phyloP scores from a whole-genome alignment of 2,329 filamentous ascomycete species.

The Podosphaera xanthii region DNA sequence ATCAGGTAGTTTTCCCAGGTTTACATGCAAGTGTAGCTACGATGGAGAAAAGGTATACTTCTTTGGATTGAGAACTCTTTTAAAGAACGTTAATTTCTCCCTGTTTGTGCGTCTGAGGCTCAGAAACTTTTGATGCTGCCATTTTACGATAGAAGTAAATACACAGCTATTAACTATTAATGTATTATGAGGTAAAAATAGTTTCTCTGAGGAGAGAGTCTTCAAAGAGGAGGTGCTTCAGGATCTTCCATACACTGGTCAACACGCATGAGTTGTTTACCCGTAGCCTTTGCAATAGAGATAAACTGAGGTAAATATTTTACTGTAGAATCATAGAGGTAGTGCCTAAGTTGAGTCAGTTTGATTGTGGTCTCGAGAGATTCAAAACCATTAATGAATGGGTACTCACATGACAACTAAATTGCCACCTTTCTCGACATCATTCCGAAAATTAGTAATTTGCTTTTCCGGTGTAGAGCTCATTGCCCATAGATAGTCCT shows the following conservation, averaged over 20 bases:
- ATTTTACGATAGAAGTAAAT: too few relatives aligned
- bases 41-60: too few relatives aligned
- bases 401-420: conserved; percentile 27
- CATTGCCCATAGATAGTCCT: conserved; percentile 47
- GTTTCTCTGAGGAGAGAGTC: conserved; percentile 29
- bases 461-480: conserved; percentile 40
- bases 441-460: conserved; percentile 38
- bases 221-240: conserved; percentile 26
- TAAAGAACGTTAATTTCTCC: too few relatives aligned
- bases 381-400: neutral
- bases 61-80: too few relatives aligned
- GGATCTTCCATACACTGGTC: conserved; percentile 44
- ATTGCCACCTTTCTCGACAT: conserved; percentile 36
- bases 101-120: too few relatives aligned
- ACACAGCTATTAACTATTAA: too few relatives aligned
- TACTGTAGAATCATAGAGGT: conserved; percentile 40
- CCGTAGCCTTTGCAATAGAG: conserved; percentile 35
- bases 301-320: conserved; percentile 42
- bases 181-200: neutral
- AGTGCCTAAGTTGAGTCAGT: conserved; percentile 27
- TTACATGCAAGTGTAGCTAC: too few relatives aligned
- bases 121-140: too few relatives aligned
- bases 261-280: conserved; percentile 41
- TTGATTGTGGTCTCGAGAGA: neutral
- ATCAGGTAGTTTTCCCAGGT: too few relatives aligned